Base-by-base conservation (phyloP, 2,329 filamentous ascomycete genomes). In the Trichoderma brevicompactum region DNA sequence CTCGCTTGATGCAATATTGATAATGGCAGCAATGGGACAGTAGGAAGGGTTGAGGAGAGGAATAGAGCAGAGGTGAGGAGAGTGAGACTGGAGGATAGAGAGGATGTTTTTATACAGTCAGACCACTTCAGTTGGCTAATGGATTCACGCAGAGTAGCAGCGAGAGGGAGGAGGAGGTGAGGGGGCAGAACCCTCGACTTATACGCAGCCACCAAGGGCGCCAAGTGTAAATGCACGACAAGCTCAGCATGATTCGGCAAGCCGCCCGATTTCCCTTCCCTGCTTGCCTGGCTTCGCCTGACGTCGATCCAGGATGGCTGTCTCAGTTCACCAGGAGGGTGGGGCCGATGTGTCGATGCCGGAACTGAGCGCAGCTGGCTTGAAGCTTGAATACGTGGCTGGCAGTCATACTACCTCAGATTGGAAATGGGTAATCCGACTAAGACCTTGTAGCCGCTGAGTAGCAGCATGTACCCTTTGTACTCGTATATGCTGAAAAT, bases 301-400 rank as follows among this genome's bases (percentile, higher is more conserved):
- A 50, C 62, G 53, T 65, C 53, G 62, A 65, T 65, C 62, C 62
- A 55, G 34, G 23, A 43, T 59, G 41, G 48, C 41, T 65, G 62
- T 65, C 62, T 65, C 62, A 59, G 50, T 64, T 65, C 53, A 28
- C 44, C 34, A 32, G 36, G 15, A 36, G 19, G 62, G 62, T 59
- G 53, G 62, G 62, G 36, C 53, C 28, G 46, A 36, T 52, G 62
- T 52, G 62, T 52, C 53, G 53, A 59, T 58, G 53, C 53, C 53
- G 62, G 43, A 54, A 52, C 49, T 63, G 59, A 40, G 52, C 52
- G 23, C 23, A 28, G 23, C 50, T 32, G 59, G 59, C 59, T 54
- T 63, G 59, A 63, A 63, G 59, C 59, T 63, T 63, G 59, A 63
- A 63, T 63, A 63, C 59, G 59, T 63, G 59, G 59, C 59, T 63